A percentile compares a stretch with the other conserved stretches of the same genome.
These are phyloP conservation scores for Boletus sp. DNA, from an alignment of 1,284 basidiomycete species.

Conservation along the genomic window DNA sequence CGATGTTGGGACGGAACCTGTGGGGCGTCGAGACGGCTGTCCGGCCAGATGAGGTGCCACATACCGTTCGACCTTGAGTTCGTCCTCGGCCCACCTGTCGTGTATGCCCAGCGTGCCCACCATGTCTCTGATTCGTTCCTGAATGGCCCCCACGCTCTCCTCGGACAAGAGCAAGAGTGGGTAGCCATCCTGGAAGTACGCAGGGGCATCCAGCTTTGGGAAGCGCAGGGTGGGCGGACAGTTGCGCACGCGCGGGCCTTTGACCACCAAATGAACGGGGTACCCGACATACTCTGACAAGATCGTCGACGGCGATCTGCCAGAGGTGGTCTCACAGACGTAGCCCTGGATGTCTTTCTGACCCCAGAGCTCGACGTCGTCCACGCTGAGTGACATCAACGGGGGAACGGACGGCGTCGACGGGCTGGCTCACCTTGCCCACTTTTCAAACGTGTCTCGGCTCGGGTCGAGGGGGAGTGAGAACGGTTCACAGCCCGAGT, in stretches of 20 bases:
- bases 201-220: conserved; percentile 57
- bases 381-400: conserved; percentile 43
- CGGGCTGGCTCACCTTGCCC: conserved; percentile 54
- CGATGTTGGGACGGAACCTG: conserved; percentile 77
- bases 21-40: neutral
- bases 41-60: conserved; percentile 9
- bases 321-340: conserved; percentile 51
- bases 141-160: conserved; percentile 59
- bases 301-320: conserved; percentile 49
- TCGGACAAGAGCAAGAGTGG: conserved; percentile 67
- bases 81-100: conserved; percentile 57
- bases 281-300: conserved; percentile 63
- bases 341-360: conserved; percentile 61
- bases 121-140: conserved; percentile 49
- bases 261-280: conserved; percentile 64
- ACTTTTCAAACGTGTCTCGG: conserved; percentile 49
- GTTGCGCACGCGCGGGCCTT: conserved; percentile 59
- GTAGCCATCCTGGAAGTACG: conserved; percentile 72
- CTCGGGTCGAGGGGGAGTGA: conserved; percentile 60
- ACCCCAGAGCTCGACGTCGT: conserved; percentile 54
- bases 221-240: conserved; percentile 56
- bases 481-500: conserved; percentile 58
- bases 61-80: conserved; percentile 65
- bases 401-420: neutral
- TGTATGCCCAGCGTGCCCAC: conserved; percentile 61